A percentile compares a stretch with the other conserved stretches of the same genome.
These are phyloP conservation scores for Hymenoscyphus repandus DNA, from an alignment of 2,329 filamentous ascomycete species.

Conservation along the genomic window DNA sequence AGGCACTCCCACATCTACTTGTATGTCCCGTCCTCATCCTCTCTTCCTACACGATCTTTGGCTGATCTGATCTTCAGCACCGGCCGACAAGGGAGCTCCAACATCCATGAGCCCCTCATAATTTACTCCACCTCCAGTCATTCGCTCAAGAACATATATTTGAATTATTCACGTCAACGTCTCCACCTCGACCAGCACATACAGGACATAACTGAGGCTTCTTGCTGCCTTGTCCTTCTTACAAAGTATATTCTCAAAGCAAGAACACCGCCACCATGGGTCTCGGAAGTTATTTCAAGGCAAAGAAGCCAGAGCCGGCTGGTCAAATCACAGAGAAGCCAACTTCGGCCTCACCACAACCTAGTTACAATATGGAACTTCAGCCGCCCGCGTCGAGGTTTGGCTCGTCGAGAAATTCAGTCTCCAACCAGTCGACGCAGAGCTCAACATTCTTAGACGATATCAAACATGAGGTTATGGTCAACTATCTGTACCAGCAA, in stretches of 20 bases:
- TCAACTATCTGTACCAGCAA: constrained; percentile 76
- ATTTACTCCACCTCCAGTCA: constrained; percentile 21
- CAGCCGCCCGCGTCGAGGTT: constrained; percentile 44
- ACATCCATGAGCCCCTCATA: constrained; percentile 18
- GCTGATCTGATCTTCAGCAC: constrained; percentile 10
- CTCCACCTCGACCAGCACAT: constrained; percentile 1
- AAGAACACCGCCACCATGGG: constrained; percentile 45
- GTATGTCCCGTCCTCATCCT: constrained; percentile 5
- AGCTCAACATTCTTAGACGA: constrained; percentile 60
- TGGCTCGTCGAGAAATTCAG: constrained; percentile 47
- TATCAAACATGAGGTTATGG: constrained; percentile 78
- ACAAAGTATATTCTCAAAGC: constrained; percentile 10
- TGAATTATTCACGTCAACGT: neutral
- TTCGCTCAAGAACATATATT: constrained; percentile 21
- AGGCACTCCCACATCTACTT: constrained; percentile 1
- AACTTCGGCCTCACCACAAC: constrained; percentile 15
- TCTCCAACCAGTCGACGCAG: constrained; percentile 39
- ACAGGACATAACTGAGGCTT: constrained; percentile 12
- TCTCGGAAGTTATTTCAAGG: constrained; percentile 57
- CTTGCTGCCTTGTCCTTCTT: constrained; percentile 14
- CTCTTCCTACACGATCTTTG: neutral
- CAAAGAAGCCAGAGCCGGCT: constrained; percentile 37
- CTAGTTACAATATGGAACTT: constrained; percentile 42
- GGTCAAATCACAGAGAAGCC: constrained; percentile 23
- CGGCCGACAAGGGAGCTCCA: constrained; percentile 8